A percentile compares a stretch with the other conserved stretches of the same genome.
phyloP scores from a whole-genome alignment of 148 eudicot species.

The Bassia scoparia region DNA sequence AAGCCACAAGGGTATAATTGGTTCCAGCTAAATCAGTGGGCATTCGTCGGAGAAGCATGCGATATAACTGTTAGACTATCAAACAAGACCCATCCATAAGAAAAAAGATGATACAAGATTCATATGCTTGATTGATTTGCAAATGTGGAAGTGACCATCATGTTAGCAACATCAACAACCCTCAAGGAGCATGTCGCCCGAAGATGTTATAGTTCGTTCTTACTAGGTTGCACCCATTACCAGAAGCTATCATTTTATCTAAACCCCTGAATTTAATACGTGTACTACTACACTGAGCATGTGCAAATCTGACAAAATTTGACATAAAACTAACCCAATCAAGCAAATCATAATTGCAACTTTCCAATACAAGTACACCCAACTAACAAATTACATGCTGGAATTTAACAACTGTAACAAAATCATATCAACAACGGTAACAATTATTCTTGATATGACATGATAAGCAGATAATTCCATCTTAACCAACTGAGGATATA shows the following conservation, averaged over 20 bases:
- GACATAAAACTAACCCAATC: too few species aligned
- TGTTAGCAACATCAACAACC: not conserved
- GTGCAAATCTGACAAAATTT: too few species aligned
- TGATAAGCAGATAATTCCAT: too few species aligned
- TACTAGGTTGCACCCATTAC: not conserved
- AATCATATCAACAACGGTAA: too few species aligned
- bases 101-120: not conserved
- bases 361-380: too few species aligned
- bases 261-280: not conserved
- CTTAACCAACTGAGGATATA: too few species aligned
- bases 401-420: too few species aligned
- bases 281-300: not conserved
- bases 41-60: conserved; percentile 46
- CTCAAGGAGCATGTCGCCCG: not conserved
- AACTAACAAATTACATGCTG: too few species aligned
- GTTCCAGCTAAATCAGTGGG: conserved; percentile 70
- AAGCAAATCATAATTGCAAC: too few species aligned
- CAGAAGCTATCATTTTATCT: not conserved
- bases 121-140: not conserved
- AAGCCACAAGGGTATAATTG: conserved; percentile 68
- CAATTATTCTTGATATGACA: too few species aligned
- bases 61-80: not conserved
- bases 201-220: not conserved
- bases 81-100: not conserved
- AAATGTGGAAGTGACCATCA: not conserved